Percentiles rank a stretch among this genome's conserved stretches.
These are phyloP conservation scores for Beauveria sp. DNA, from an alignment of 2,329 filamentous ascomycete species.

Conservation along the genomic window DNA sequence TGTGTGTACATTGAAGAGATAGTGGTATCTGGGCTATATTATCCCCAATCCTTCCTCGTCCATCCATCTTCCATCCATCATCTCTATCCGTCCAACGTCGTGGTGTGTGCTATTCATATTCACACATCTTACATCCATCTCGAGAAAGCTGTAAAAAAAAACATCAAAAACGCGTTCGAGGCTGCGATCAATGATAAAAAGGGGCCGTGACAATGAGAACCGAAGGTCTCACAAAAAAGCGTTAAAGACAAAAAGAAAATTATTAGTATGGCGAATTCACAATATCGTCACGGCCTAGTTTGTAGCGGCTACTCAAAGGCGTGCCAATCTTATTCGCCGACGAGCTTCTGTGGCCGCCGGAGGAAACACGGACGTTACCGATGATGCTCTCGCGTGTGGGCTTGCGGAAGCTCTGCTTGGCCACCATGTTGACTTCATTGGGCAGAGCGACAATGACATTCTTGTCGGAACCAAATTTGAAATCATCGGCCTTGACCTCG, in stretches of 20 bases:
- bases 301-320: constrained; percentile 54
- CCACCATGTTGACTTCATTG: constrained; percentile 97
- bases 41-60: background rate
- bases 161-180: background rate
- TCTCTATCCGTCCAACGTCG: background rate
- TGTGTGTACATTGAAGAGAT: constrained; percentile 4
- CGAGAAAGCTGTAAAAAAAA: background rate
- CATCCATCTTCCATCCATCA: constrained; percentile 11
- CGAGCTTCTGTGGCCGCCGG: constrained; percentile 40
- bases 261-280: constrained; percentile 57
- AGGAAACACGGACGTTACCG: constrained; percentile 42
- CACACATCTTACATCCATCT: background rate
- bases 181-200: background rate
- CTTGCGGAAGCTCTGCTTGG: constrained; percentile 73
- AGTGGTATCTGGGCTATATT: constrained; percentile 10
- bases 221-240: background rate
- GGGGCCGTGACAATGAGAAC: background rate
- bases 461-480: constrained; percentile 94
- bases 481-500: constrained; percentile 95
- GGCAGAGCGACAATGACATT: constrained; percentile 95
- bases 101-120: background rate
- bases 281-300: constrained; percentile 72
- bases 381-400: constrained; percentile 93
- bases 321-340: constrained; percentile 45
- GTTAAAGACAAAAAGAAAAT: background rate